These are phyloP conservation scores for Phialemonium atrogriseum DNA, from an alignment of 2,329 filamentous ascomycete genomes.

Conservation along the genomic window DNA sequence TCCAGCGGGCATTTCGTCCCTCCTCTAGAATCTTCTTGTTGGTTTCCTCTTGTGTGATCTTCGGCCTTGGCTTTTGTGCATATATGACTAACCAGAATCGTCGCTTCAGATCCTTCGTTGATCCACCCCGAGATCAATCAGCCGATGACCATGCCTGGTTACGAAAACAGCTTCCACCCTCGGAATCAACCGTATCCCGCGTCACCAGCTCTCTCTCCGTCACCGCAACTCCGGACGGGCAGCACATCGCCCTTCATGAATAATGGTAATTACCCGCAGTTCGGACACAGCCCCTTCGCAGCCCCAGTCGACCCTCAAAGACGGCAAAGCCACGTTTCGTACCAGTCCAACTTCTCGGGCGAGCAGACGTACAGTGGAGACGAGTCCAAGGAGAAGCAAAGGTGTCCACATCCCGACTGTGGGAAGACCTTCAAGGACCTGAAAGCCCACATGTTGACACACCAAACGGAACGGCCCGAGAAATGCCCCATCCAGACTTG, in stretches of 20 bases:
- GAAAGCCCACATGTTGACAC: conserved; percentile 90
- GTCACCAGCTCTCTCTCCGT: conserved; percentile 57
- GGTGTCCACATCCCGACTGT: conserved; percentile 77
- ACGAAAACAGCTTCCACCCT: conserved; percentile 39
- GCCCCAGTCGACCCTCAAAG: conserved; percentile 42
- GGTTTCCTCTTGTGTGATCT: conserved; percentile 33
- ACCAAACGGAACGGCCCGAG: conserved; percentile 82
- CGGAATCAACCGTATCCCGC: conserved; percentile 40
- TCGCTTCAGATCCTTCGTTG: conserved; percentile 42
- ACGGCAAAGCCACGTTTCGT: conserved; percentile 62
- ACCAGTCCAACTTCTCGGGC: conserved; percentile 54
- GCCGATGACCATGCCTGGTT: conserved; percentile 39
- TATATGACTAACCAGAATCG: conserved; percentile 26
- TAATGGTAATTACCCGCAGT: conserved; percentile 33
- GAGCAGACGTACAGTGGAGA: conserved; percentile 53
- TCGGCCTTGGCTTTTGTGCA: conserved; percentile 7
- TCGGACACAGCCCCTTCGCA: conserved; percentile 47
- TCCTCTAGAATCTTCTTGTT: conserved; percentile 43
- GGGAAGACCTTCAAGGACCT: conserved; percentile 83
- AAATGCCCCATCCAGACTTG: conserved; percentile 91
- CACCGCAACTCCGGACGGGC: conserved; percentile 42
- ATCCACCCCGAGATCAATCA: conserved; percentile 46
- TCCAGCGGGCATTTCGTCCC: conserved; percentile 43
- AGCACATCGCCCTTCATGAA: conserved; percentile 62
- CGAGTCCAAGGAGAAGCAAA: conserved; percentile 58